These are phyloP conservation scores for Arachnopeziza araneosa DNA, from an alignment of 2,329 filamentous ascomycete species.

Conservation along the genomic window DNA sequence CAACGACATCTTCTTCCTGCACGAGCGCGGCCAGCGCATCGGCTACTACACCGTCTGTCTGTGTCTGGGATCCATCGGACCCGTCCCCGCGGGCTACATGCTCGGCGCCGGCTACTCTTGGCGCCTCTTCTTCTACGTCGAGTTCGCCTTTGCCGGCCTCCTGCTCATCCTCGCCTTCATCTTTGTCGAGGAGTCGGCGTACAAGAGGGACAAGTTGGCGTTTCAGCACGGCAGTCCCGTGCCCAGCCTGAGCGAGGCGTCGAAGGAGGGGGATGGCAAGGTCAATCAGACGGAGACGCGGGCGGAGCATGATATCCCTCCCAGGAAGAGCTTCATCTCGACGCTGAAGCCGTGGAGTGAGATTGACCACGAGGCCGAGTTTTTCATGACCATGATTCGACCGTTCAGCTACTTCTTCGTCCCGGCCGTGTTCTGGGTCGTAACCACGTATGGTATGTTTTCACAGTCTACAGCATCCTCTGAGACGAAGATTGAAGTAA, in stretches of 20 bases:
- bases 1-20: constrained; percentile 41
- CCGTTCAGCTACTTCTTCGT: constrained; percentile 44
- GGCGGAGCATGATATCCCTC: constrained; percentile 23
- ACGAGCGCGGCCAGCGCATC: constrained; percentile 45
- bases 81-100: constrained; percentile 57
- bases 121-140: constrained; percentile 57
- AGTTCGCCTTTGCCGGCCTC: constrained; percentile 44
- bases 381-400: constrained; percentile 41
- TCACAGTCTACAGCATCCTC: background rate
- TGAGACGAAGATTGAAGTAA: background rate
- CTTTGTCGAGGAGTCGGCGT: constrained; percentile 56
- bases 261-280: constrained; percentile 13
- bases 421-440: constrained; percentile 44
- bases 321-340: constrained; percentile 36
- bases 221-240: background rate
- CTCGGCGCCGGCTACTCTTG: constrained; percentile 52
- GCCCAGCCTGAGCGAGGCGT: constrained; percentile 1
- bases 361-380: constrained; percentile 38
- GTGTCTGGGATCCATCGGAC: constrained; percentile 49
- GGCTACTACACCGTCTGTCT: constrained; percentile 56
- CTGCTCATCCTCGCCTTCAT: constrained; percentile 43
- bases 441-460: constrained; percentile 40
- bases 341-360: constrained; percentile 40
- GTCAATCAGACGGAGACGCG: constrained; percentile 25
- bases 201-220: constrained; percentile 32